Percentiles rank a stretch among this genome's conserved stretches.
phyloP scores from a whole-genome alignment of 495 filamentous ascomycete genomes.

The Schizothecium vesticola region DNA sequence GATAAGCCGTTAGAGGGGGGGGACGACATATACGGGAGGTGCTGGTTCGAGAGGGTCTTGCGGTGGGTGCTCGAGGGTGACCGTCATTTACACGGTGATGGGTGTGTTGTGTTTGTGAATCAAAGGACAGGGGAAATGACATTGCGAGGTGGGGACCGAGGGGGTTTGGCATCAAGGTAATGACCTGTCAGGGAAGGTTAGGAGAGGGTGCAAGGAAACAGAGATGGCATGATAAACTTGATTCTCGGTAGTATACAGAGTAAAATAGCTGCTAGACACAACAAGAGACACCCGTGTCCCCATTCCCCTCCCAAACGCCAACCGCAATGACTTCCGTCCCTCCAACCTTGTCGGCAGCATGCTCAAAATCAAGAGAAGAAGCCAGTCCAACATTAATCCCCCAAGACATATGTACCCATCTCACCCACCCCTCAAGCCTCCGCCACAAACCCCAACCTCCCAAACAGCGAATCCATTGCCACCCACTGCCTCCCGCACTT shows the following conservation, averaged over 20 bases:
- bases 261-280: not conserved
- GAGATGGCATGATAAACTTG: not conserved
- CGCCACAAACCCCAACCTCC: conserved; percentile 45
- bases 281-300: not conserved
- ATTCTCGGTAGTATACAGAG: not conserved
- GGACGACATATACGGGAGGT: no score
- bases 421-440: not conserved
- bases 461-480: conserved; percentile 87
- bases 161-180: not conserved
- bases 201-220: not conserved
- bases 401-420: not conserved
- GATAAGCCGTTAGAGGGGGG: no score
- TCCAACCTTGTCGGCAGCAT: not conserved
- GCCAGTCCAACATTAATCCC: conserved; percentile 9
- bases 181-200: not conserved
- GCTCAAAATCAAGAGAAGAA: not conserved
- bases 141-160: not conserved
- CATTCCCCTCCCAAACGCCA: not conserved
- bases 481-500: conserved; percentile 96
- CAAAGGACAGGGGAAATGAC: not conserved
- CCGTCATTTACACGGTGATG: no score
- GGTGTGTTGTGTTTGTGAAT: no score
- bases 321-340: not conserved
- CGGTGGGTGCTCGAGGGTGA: no score
- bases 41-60: no score